These are phyloP conservation scores for Botrytis tulipae DNA, from an alignment of 2,329 filamentous ascomycete genomes.

Conservation along the genomic window DNA sequence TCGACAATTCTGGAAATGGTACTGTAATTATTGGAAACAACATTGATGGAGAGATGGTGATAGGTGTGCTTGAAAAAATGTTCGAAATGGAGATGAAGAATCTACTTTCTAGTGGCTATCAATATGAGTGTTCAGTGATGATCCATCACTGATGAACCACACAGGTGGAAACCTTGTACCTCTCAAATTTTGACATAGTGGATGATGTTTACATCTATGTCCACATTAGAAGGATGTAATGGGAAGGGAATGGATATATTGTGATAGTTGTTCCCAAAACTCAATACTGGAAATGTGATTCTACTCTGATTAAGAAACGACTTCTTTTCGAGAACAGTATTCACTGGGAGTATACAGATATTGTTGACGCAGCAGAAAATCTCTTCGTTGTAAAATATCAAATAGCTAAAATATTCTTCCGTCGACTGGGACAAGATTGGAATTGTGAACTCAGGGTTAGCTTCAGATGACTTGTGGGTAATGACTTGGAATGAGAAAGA, in stretches of 20 bases:
- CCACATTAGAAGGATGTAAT: not conserved
- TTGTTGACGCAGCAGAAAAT: not conserved
- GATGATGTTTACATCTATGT: not conserved
- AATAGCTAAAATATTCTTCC: not conserved
- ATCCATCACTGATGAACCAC: not conserved
- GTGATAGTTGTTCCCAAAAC: not conserved
- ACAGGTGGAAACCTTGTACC: not conserved
- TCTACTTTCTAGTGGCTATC: fast-evolving
- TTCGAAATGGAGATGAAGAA: not conserved
- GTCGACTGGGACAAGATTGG: not conserved
- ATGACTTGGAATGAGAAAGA: not conserved
- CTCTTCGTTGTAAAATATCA: not conserved
- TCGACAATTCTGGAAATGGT: not conserved
- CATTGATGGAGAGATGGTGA: not conserved
- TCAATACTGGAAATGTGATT: not conserved
- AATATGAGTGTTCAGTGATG: not conserved
- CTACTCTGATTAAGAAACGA: not conserved
- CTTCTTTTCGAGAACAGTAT: not conserved
- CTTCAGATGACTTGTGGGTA: not conserved
- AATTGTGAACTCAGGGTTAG: not conserved
- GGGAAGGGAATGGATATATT: not conserved
- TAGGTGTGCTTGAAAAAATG: not conserved
- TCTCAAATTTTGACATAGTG: not conserved
- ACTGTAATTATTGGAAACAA: not conserved
- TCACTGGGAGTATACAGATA: not conserved